Evolutionary conservation across 2,329 filamentous ascomycete species (phyloP), one percentile per base, ranked within the genome.

Genomic region (Trichoderma oligosporum): DNA sequence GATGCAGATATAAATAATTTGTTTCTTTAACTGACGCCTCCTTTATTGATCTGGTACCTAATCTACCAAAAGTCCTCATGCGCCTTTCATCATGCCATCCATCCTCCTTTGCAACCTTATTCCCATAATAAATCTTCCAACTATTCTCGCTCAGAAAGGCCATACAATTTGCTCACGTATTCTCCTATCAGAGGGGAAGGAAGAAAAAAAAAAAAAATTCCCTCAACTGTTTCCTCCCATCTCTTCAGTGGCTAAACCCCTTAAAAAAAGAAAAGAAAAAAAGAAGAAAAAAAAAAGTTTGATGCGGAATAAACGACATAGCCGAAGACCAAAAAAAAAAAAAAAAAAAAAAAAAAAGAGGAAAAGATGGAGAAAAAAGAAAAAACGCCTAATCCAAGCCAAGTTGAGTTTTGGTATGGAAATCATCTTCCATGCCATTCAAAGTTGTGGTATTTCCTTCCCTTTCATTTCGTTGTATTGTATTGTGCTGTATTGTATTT

Each of bases 331-430:
- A 33, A 33, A 14, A 25, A 11, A 20, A 1, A 20, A 31, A 27
- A 2, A 29, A n/a, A 53, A 2, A 31, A 16, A 18, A 42, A 53
- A 25, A 24, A 38, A 27, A 22, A 20, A 4, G 11, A 11, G 0
- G n/a, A 18, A 46, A 24, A 39, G n/a, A n/a, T n/a, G n/a, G n/a
- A n/a, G n/a, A n/a, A n/a, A n/a, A n/a, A n/a, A n/a, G n/a, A 24
- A 42, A 8, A 46, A 53, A 58, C 56, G 56, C 56, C 56, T 42
- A 33, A 53, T 54, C 48, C 41, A 54, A 58, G 48, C 48, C 44
- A 35, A 54, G 35, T n/a, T 39, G 38, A 52, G 54, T 35, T 48
- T 35, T 41, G 44, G 29, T 47, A 49, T 56, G 54, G 22, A n/a
- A 44, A 33, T 33, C 44, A 33, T 35, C 44, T 11, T 41, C 27